phyloP scores from a whole-genome alignment of 2,329 filamentous ascomycete genomes.

The Monosporascus ibericus region DNA sequence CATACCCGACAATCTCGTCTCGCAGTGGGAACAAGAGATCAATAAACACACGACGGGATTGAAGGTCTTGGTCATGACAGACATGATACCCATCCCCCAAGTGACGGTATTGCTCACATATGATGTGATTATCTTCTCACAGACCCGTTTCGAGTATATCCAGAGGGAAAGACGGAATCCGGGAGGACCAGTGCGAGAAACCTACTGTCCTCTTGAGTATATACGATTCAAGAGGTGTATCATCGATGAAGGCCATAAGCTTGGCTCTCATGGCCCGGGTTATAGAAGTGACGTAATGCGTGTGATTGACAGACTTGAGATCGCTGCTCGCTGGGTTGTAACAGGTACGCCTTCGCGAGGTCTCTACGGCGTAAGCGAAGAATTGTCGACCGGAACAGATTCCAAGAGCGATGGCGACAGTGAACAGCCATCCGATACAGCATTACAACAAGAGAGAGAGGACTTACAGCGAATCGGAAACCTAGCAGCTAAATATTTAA shows the following conservation, averaged over 20 bases:
- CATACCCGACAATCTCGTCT: constrained; percentile 74
- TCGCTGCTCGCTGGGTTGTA: constrained; percentile 79
- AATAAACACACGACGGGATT: constrained; percentile 66
- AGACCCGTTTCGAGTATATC: constrained; percentile 63
- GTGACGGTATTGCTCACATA: constrained; percentile 54
- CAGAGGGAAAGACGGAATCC: constrained; percentile 38
- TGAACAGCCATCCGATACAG: constrained; percentile 25
- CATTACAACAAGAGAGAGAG: constrained; percentile 43
- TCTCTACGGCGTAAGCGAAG: constrained; percentile 63
- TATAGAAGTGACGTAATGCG: constrained; percentile 50
- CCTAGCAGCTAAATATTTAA: constrained; percentile 65
- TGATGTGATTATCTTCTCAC: constrained; percentile 75
- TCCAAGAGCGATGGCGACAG: background rate
- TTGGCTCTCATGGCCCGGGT: constrained; percentile 57
- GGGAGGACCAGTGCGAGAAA: constrained; percentile 18
- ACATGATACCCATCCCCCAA: constrained; percentile 48
- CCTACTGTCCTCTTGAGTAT: constrained; percentile 55
- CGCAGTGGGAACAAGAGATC: constrained; percentile 81
- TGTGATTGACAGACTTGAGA: constrained; percentile 46
- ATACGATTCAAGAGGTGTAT: constrained; percentile 85
- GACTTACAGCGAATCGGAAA: constrained; percentile 62
- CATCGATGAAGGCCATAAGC: constrained; percentile 84
- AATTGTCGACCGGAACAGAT: constrained; percentile 1
- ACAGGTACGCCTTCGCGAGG: constrained; percentile 86
- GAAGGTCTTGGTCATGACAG: constrained; percentile 57